Base-by-base conservation (phyloP, 2,329 filamentous ascomycete species). In the Aspergillus tubingensis region DNA sequence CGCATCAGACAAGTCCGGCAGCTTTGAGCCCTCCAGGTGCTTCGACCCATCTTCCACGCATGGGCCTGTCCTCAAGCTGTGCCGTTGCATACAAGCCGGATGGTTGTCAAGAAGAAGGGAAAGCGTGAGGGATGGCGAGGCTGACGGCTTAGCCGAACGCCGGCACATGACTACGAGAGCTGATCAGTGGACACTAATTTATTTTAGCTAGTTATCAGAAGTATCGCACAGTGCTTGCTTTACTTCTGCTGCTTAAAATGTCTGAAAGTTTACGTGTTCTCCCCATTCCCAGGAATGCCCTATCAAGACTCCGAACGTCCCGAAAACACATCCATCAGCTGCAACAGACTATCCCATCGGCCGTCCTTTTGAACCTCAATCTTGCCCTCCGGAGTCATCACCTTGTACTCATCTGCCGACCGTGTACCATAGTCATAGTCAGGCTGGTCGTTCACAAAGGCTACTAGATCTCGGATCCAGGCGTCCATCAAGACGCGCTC, bases 391-490 rank as follows among this genome's bases (percentile, higher is more conserved):
- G 72, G 65, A 1, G 76, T 78, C 13, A 68, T 68, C 0, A 78
- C 72, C 57, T 76, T 77, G 50, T 77, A 70, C 13, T 80, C 69
- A 8, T 77, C 71, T 3, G 73, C 67, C 0, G 62, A 57, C 5
- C 58, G 66, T 1, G 79, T 79, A 0, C 77, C 77, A 54, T 76
- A 76, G 1, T 64, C 57, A 47, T 73, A 76, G 0, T 43, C 62
- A 2, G 64, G 43, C 19, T 74, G 67, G 8, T 72, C 64, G 10
- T 74, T 70, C 1, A 80, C 75, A 53, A 81, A 79, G 0, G 76
- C 75, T 5, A 74, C 68, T 0, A 80, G 59, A 11, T 75, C 73
- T 2, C 66, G 32, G 5, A 79, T 74, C 77, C 77, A 80, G 11
- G 73, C 67, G 10, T 74, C 61, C 77, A 80, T 77, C 30, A 80